Conservation (phyloP, 495 filamentous ascomycete species). For the Aspergillus hancockii region DNA sequence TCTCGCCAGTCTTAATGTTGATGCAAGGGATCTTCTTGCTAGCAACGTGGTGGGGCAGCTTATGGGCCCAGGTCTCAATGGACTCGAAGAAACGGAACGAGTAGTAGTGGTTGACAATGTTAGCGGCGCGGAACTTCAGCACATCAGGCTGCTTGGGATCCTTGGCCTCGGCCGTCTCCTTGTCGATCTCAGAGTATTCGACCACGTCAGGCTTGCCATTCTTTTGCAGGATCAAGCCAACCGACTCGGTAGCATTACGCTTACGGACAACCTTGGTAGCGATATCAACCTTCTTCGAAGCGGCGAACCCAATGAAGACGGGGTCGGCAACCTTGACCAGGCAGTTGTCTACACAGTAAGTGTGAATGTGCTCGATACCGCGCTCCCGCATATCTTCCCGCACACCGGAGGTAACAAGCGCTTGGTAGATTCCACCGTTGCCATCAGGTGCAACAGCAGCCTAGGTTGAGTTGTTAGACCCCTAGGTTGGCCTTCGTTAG, state of each 20-base stretch:
- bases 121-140: constrained; percentile 94
- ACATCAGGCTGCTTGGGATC: constrained; percentile 80
- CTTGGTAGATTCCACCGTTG: constrained; percentile 96
- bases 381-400: constrained; percentile 86
- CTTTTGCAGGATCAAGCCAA: constrained; percentile 90
- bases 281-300: constrained; percentile 87
- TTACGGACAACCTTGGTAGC: constrained; percentile 99
- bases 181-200: constrained; percentile 97
- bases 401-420: constrained; percentile 77
- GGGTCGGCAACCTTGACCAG: constrained; percentile 97
- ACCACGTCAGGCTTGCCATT: constrained; percentile 97
- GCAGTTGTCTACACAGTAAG: constrained; percentile 98
- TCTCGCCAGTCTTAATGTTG: constrained; percentile 71
- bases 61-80: constrained; percentile 82
- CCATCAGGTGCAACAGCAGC: constrained; percentile 97
- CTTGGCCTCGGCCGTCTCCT: constrained; percentile 79
- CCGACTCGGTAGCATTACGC: constrained; percentile 93
- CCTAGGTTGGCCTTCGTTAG: background rate
- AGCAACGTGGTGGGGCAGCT: constrained; percentile 92
- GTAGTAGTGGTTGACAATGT: constrained; percentile 99
- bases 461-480: constrained; percentile 33
- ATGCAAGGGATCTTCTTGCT: constrained; percentile 96
- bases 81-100: constrained; percentile 88
- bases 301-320: constrained; percentile 91
- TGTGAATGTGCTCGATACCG: constrained; percentile 93